Base-by-base conservation (phyloP, 192 early-diverging fungal genomes). In the Coemansia sp. region DNA sequence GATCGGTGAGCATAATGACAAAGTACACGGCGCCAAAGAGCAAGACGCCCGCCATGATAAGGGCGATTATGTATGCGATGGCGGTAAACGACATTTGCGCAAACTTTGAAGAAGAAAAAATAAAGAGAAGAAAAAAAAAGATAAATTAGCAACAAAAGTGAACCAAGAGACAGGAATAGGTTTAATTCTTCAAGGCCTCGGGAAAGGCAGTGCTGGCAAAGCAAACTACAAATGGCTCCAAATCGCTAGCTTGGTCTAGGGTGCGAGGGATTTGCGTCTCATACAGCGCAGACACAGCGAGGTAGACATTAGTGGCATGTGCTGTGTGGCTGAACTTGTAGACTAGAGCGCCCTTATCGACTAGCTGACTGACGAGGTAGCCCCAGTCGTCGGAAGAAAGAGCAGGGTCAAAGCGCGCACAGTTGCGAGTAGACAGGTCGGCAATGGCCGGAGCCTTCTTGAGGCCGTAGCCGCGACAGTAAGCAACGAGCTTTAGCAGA, bases 21-120 rank as follows among this genome's bases (percentile, higher is more conserved):
- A 97, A 97, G 79, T 96, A 99, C 29, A 99, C 97, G 84, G 95
- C 95, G 73, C 89, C 89, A 74, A 99, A 99, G 76, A 99, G 88
- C 67, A 99, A 86, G 47, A 91, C 70, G 43, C 95, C 97, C 40
- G 95, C 92, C 88, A 96, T 87, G 65, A 99, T 93, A 71, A 96
- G 89, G 38, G 90, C 93, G 77, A 99, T 95, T 73, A 99, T 87
- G 78, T 97, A 99, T 51, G 95, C 60, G 36, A 83, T 42, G 13
- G 80, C 80, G 27, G 73, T 75, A 54, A 75, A 72, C 63, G 80
- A 78, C 80, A 83, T 82, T 75, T 22, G 40, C 36, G 44, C 18
- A 40, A 43, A 70, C 34, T 41, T 36, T 27, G 55, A 44, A 20
- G 29, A 12, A 52, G 42, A 68, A 12, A 8, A 68, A 29, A 16